phyloP scores from a whole-genome alignment of 305 asterid genomes.

The Nicotiana rustica region DNA sequence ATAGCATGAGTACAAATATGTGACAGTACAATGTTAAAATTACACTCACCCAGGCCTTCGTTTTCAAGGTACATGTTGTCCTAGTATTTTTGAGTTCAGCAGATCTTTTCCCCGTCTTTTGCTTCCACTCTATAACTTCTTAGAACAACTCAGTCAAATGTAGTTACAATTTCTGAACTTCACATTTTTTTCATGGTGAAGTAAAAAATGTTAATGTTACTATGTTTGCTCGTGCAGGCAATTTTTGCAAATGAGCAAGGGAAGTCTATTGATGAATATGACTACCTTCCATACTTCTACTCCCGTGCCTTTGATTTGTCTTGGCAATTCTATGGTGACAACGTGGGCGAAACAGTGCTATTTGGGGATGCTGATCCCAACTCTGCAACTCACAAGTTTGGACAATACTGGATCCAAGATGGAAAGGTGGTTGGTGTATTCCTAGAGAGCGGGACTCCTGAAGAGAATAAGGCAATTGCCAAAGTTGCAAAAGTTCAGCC shows the following conservation, averaged over 20 bases:
- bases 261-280: constrained; percentile 67
- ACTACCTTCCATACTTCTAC: constrained; percentile 93
- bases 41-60: not conserved
- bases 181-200: not conserved
- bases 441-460: constrained; percentile 89
- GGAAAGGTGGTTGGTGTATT: constrained; percentile 89
- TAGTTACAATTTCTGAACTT: not conserved
- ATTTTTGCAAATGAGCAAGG: constrained; percentile 76
- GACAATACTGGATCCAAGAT: constrained; percentile 88
- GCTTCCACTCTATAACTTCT: not conserved
- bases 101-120: not conserved
- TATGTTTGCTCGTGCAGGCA: constrained; percentile 59
- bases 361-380: constrained; percentile 80
- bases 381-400: constrained; percentile 84
- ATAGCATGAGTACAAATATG: constrained; percentile 18
- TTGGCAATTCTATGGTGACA: constrained; percentile 97
- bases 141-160: not conserved
- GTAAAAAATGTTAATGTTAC: constrained; percentile 8
- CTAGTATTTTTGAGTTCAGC: not conserved
- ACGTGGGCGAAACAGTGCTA: constrained; percentile 74
- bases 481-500: constrained; percentile 89
- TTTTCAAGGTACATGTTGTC: not conserved
- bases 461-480: constrained; percentile 87
- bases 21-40: not conserved
- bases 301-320: constrained; percentile 91